Conservation (phyloP, 176 grass and related monocot species). For the Carex kokanica region DNA sequence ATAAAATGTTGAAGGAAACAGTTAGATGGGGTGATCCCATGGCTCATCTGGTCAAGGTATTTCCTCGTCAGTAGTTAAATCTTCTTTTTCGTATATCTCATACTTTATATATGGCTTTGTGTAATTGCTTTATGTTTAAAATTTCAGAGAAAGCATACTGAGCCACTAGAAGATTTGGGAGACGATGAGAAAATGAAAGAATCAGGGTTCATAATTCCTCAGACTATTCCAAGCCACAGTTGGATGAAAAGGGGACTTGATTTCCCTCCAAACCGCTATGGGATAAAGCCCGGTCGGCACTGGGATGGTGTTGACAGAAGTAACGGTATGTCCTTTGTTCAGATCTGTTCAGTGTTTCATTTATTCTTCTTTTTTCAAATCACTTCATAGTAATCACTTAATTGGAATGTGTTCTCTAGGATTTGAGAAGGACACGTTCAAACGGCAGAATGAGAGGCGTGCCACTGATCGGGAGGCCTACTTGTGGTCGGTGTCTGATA, state of each 20-base stretch:
- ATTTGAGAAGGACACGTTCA: constrained; percentile 80
- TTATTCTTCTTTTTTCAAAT: constrained; percentile 18
- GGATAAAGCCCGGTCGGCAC: constrained; percentile 80
- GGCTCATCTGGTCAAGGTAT: constrained; percentile 93
- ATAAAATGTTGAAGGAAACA: constrained; percentile 72
- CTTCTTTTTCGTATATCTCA: neutral
- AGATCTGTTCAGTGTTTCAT: neutral
- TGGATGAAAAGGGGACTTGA: constrained; percentile 91
- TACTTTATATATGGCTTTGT: neutral
- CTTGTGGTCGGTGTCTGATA: constrained; percentile 87
- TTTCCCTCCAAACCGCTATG: constrained; percentile 80
- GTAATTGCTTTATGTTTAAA: constrained; percentile 16
- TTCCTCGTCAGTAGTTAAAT: constrained; percentile 25
- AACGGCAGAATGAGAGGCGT: constrained; percentile 80
- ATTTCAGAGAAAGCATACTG: constrained; percentile 46
- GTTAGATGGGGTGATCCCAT: constrained; percentile 95
- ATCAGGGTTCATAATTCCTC: constrained; percentile 93
- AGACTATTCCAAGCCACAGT: constrained; percentile 73
- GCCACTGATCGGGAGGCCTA: constrained; percentile 78
- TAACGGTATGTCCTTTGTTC: constrained; percentile 51
- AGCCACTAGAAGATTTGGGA: constrained; percentile 65
- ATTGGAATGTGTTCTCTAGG: constrained; percentile 38
- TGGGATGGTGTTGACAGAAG: constrained; percentile 96
- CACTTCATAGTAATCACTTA: neutral
- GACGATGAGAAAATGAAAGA: constrained; percentile 93